These are phyloP conservation scores for Phytophthora chlamydospora DNA, from an alignment of 352 stramenopile genomes.

Conservation along the genomic window DNA sequence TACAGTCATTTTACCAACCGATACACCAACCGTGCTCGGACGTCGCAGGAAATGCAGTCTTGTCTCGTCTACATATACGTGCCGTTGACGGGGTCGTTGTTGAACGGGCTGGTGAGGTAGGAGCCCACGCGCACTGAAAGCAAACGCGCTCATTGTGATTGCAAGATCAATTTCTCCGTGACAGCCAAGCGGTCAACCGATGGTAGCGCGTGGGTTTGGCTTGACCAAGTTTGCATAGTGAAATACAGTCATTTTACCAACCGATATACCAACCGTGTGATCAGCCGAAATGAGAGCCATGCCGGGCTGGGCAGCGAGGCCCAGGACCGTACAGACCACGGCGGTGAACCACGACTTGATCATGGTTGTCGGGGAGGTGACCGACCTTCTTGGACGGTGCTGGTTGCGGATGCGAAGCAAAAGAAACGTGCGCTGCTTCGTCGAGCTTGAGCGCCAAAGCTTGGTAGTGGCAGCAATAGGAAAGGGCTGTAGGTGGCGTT, in stretches of 20 bases:
- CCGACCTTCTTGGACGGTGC: too few species aligned
- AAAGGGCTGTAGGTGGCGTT: too few species aligned
- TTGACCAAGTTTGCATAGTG: conserved; percentile 49
- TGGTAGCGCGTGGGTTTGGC: conserved; percentile 79
- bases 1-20: conserved; percentile 18
- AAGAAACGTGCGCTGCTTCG: too few species aligned
- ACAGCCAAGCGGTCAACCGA: conserved; percentile 31
- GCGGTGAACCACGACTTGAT: conserved; percentile 32
- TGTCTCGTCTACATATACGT: conserved; percentile 39
- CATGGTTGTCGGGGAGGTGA: conserved; percentile 15
- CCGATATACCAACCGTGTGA: conserved; percentile 17
- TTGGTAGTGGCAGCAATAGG: too few species aligned
- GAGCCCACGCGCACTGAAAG: conserved; percentile 80
- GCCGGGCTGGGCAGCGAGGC: conserved; percentile 14
- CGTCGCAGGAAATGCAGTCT: too few species aligned
- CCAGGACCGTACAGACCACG: conserved; percentile 23
- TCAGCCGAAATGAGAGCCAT: conserved; percentile 14
- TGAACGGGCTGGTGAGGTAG: conserved; percentile 81
- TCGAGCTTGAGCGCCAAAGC: too few species aligned
- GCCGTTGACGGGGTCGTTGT: conserved; percentile 28
- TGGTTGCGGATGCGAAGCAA: too few species aligned
- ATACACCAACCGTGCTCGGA: conserved; percentile 14
- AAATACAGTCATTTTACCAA: conserved; percentile 23
- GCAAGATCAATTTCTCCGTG: too few species aligned
- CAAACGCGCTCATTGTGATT: conserved; percentile 45